Percentiles rank a stretch among this genome's conserved stretches.
Conservation (phyloP, 805 yeast species). For the Cyberlindnera misumaiensis region DNA sequence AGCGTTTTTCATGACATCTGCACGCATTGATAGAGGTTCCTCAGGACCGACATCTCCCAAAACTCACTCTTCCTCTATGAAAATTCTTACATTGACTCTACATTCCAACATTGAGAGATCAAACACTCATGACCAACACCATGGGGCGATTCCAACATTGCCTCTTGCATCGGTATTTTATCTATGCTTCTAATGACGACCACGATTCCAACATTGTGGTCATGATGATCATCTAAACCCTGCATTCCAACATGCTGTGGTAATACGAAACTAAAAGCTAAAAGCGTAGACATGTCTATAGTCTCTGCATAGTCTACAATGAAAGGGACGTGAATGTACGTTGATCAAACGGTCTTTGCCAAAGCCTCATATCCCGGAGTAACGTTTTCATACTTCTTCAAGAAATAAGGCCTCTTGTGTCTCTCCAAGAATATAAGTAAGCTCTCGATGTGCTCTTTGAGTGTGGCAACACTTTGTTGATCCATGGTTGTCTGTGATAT, state of each 20-base stretch:
- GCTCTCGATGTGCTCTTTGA: slow-evolving; percentile 48
- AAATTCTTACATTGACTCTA: slow-evolving; percentile 1
- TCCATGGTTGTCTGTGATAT: slow-evolving; percentile 78
- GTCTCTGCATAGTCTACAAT: no score
- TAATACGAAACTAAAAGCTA: neutral
- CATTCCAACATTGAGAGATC: slow-evolving; percentile 5
- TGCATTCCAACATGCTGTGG: slow-evolving; percentile 18
- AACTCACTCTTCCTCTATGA: neutral
- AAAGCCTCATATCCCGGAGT: slow-evolving; percentile 41
- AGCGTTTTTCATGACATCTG: neutral
- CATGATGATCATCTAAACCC: slow-evolving; percentile 1
- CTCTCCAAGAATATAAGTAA: slow-evolving; percentile 46
- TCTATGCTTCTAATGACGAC: slow-evolving; percentile 1
- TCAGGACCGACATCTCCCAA: neutral
- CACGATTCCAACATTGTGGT: slow-evolving; percentile 14
- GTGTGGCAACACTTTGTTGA: slow-evolving; percentile 50
- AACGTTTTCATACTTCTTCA: slow-evolving; percentile 41
- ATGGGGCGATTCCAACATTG: slow-evolving; percentile 9
- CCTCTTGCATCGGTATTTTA: neutral
- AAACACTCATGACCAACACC: slow-evolving; percentile 2
- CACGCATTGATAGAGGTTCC: neutral
- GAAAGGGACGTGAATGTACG: neutral
- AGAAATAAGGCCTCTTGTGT: slow-evolving; percentile 31
- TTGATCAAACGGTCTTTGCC: slow-evolving; percentile 9
- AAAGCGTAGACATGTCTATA: no score